Evolutionary conservation across 164 flowering plant species (phyloP), one percentile per base, ranked within the genome.

Genomic region (Nymphaea thermarum): DNA sequence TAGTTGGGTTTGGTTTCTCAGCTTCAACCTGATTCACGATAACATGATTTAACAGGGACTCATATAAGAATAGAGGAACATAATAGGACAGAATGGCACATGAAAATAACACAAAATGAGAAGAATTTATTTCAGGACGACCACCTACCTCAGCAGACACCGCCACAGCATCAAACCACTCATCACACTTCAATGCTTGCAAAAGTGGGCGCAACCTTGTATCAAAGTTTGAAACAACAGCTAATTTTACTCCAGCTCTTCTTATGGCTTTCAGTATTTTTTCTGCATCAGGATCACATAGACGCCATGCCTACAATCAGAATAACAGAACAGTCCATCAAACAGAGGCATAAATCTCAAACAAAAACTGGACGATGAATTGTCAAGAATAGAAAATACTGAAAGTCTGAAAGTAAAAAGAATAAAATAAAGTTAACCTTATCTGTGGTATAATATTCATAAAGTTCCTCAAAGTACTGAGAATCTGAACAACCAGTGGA

Each of bases 91-190:
- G 36, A 25, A 25, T 25, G 36, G 36, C 36, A 25, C 36, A 25
- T 25, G 36, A 25, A 25, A 25, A 25, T 25, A 1, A 0, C 11
- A 47, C 11, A 47, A 12, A 4, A 12, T 6, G 55, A 47, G 55
- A 47, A 4, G 11, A 7, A 3, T 47, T 7, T 12, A 47, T 6
- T 12, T 47, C 4, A 47, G 55, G 12, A 47, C 2, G 3, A n/a
- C 11, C 17, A 62, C 85, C 78, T 66, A 90, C 99, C 81, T 94
- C 99, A 64, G 99, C 99, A 55, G 99, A 94, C 64, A 94, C 98
- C 43, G 96, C 91, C 51, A 94, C 80, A 12, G 96, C 99, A 82
- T 94, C 99, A 75, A 94, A 94, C 99, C 98, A 94, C 68, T 88
- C 80, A 63, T 86, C 96, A 78, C 99, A 94, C 60, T 84, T 79